phyloP scores from a whole-genome alignment of 495 filamentous ascomycete species.

The Lineolata rhizophorae region DNA sequence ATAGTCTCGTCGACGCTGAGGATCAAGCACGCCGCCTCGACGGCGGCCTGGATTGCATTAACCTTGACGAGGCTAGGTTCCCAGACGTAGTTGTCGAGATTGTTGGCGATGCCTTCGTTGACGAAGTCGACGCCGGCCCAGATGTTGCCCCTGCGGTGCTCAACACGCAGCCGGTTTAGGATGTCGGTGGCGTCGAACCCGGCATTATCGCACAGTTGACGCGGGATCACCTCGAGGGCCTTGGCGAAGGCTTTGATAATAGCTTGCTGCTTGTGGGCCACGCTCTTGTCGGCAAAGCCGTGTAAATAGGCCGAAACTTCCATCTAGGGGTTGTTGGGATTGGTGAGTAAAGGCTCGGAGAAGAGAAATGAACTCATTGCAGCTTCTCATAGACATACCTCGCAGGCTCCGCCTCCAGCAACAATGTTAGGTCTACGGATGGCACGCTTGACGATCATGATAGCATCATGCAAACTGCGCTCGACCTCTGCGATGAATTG shows the following conservation, averaged over 20 bases:
- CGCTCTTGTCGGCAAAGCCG: slow-evolving; percentile 72
- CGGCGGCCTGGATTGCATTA: slow-evolving; percentile 89
- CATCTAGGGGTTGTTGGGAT: slow-evolving; percentile 35
- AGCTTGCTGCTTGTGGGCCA: slow-evolving; percentile 85
- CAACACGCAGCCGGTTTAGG: slow-evolving; percentile 78
- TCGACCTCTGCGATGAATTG: slow-evolving; percentile 99
- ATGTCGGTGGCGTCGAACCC: slow-evolving; percentile 97
- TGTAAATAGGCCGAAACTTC: slow-evolving; percentile 85
- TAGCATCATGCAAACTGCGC: slow-evolving; percentile 88
- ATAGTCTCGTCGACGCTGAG: slow-evolving; percentile 95
- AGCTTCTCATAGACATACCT: slow-evolving; percentile 17
- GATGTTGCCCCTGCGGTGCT: slow-evolving; percentile 71
- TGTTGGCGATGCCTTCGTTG: slow-evolving; percentile 77
- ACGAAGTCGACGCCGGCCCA: slow-evolving; percentile 95
- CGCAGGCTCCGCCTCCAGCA: slow-evolving; percentile 79
- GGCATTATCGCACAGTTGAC: slow-evolving; percentile 94
- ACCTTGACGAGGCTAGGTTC: slow-evolving; percentile 91
- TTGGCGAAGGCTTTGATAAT: slow-evolving; percentile 97
- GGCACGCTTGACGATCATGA: slow-evolving; percentile 98
- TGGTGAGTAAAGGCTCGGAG: too few species aligned
- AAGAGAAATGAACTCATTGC: slow-evolving; percentile 1
- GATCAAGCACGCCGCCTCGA: slow-evolving; percentile 86
- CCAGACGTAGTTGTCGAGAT: slow-evolving; percentile 89
- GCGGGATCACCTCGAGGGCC: slow-evolving; percentile 87
- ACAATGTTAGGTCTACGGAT: slow-evolving; percentile 87